phyloP scores from a whole-genome alignment of 495 filamentous ascomycete genomes.

The Daldinia decipiens region DNA sequence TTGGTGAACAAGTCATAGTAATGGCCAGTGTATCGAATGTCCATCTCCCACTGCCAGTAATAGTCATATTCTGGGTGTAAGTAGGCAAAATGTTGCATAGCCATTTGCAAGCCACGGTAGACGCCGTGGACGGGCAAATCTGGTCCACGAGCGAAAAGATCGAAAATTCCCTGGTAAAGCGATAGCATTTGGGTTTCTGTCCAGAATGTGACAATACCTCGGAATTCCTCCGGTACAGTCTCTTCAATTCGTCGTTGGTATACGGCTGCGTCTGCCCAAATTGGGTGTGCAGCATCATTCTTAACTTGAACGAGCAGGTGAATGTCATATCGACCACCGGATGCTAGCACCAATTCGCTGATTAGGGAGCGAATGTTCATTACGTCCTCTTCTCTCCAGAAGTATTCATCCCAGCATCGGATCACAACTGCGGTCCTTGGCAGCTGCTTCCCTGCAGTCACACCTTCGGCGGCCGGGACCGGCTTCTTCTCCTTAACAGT shows the following conservation, averaged over 20 bases:
- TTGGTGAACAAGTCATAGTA: constrained; percentile 89
- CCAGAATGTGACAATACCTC: constrained; percentile 89
- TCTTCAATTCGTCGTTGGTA: constrained; percentile 70
- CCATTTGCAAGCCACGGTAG: constrained; percentile 91
- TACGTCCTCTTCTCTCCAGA: constrained; percentile 75
- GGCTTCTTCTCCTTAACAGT: constrained; percentile 18
- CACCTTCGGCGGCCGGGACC: constrained; percentile 42
- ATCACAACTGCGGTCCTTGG: constrained; percentile 78
- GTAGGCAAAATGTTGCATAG: constrained; percentile 90
- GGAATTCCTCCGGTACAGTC: constrained; percentile 85
- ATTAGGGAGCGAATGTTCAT: constrained; percentile 78
- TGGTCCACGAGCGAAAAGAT: constrained; percentile 72
- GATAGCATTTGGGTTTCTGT: constrained; percentile 89
- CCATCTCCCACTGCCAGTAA: constrained; percentile 99
- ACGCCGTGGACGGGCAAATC: constrained; percentile 84
- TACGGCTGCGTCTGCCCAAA: constrained; percentile 69
- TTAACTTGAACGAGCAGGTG: constrained; percentile 80
- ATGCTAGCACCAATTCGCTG: constrained; percentile 76
- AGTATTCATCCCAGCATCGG: constrained; percentile 76
- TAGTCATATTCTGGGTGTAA: constrained; percentile 93
- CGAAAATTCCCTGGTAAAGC: constrained; percentile 83
- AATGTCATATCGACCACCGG: constrained; percentile 83
- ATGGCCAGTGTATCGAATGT: constrained; percentile 94
- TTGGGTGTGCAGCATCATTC: constrained; percentile 70
- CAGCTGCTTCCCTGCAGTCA: constrained; percentile 64